phyloP scores from a whole-genome alignment of 768 basidiomycete species.

The Pleurotus eryngii region DNA sequence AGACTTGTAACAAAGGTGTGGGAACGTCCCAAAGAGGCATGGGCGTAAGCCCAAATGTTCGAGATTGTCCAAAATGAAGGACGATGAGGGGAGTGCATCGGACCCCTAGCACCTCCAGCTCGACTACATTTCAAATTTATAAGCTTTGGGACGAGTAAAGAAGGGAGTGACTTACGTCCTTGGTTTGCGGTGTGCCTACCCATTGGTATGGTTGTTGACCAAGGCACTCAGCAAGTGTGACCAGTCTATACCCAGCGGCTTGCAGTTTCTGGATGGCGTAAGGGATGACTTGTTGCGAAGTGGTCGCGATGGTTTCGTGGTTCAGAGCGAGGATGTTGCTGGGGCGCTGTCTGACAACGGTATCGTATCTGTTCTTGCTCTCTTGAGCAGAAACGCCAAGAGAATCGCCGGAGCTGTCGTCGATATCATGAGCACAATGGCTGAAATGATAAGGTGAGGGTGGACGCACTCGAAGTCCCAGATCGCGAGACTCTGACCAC shows the following conservation, averaged over 20 bases:
- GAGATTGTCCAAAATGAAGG: too few relatives aligned
- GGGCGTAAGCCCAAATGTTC: too few relatives aligned
- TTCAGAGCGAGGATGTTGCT: slow-evolving; percentile 34
- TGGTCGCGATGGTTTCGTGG: slow-evolving; percentile 30
- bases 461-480: slow-evolving; percentile 29
- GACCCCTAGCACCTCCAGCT: not conserved
- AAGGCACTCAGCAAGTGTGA: slow-evolving; percentile 40
- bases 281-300: slow-evolving; percentile 29
- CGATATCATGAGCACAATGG: too few relatives aligned
- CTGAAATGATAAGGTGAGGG: not conserved
- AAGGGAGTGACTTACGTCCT: not conserved
- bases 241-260: slow-evolving; percentile 38
- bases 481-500: slow-evolving; percentile 26
- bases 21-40: too few relatives aligned
- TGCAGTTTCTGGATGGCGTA: slow-evolving; percentile 35
- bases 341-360: slow-evolving; percentile 25
- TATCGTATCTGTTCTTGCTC: slow-evolving; percentile 27
- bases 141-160: too few relatives aligned
- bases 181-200: slow-evolving; percentile 22
- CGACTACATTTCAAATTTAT: not conserved
- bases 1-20: too few relatives aligned
- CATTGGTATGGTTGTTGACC: slow-evolving; percentile 34
- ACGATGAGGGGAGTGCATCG: too few relatives aligned
- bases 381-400: slow-evolving; percentile 23
- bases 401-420: slow-evolving; percentile 35